These are phyloP conservation scores for Fusarium sp. DNA, from an alignment of 2,329 filamentous ascomycete species.

Conservation along the genomic window DNA sequence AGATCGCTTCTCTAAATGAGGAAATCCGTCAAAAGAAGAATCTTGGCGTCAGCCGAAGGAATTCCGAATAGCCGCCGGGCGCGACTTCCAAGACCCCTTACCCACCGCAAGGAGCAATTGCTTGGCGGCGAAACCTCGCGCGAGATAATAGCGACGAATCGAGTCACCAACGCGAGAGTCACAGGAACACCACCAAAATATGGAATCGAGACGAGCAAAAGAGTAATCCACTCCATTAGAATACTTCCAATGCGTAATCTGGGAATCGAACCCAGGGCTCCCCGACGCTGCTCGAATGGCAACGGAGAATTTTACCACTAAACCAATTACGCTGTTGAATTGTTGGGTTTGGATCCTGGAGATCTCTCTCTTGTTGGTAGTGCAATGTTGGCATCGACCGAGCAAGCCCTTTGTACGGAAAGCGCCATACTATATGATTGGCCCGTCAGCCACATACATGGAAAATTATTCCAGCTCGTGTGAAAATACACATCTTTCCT, in stretches of 20 bases:
- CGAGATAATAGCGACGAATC: no score
- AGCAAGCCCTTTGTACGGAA: no score
- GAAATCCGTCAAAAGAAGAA: background rate
- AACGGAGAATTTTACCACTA: slow-evolving; percentile 38
- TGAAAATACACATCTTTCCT: no score
- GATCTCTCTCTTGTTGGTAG: background rate
- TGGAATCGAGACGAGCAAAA: background rate
- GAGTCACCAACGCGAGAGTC: no score
- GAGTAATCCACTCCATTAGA: accelerated
- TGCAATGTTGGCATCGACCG: no score
- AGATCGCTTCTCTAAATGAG: no score
- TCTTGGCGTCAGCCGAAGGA: background rate
- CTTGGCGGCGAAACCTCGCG: no score
- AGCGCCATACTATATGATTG: no score
- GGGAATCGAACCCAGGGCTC: slow-evolving; percentile 35
- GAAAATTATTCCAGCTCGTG: no score
- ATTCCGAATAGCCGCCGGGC: background rate
- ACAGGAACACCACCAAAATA: background rate
- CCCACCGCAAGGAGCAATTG: no score
- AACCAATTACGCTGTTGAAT: slow-evolving; percentile 24
- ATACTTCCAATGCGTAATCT: slow-evolving; percentile 1
- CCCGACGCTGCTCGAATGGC: slow-evolving; percentile 26
- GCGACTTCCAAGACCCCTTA: no score
- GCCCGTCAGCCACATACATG: no score
- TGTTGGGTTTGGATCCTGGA: background rate